phyloP scores from a whole-genome alignment of 2,329 filamentous ascomycete species.

The Setomelanomma holmii region DNA sequence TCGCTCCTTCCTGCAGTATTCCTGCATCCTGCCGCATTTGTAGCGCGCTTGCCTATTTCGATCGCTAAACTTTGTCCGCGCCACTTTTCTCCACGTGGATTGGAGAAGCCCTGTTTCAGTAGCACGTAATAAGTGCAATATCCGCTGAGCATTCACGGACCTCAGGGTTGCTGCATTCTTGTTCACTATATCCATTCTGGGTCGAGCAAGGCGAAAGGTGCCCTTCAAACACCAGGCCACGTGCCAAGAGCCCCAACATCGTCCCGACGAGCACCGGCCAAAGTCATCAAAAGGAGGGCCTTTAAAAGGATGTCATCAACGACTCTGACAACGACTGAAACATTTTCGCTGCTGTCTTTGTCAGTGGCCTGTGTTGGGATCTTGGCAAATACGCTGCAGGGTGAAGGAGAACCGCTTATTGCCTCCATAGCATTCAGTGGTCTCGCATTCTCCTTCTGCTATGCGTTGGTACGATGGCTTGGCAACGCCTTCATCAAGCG shows the following conservation, averaged over 20 bases:
- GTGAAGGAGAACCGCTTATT: slow-evolving; percentile 86
- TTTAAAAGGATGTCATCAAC: slow-evolving; percentile 35
- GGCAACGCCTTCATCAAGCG: slow-evolving; percentile 87
- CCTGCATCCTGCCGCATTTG: slow-evolving; percentile 16
- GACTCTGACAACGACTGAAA: slow-evolving; percentile 62
- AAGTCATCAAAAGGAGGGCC: background rate
- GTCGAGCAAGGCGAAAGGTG: background rate
- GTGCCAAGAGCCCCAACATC: too few relatives aligned
- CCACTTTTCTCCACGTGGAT: background rate
- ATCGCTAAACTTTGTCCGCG: slow-evolving; percentile 13
- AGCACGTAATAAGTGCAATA: slow-evolving; percentile 2
- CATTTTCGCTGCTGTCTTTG: slow-evolving; percentile 66
- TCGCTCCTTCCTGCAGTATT: slow-evolving; percentile 21
- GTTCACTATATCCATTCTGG: background rate
- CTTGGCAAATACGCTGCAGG: slow-evolving; percentile 79
- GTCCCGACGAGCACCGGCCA: too few relatives aligned
- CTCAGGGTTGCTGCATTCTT: background rate
- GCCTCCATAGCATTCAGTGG: slow-evolving; percentile 87
- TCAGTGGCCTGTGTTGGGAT: slow-evolving; percentile 74
- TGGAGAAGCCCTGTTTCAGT: background rate
- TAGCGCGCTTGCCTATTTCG: slow-evolving; percentile 9
- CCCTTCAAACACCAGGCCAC: background rate
- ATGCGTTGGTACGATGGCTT: slow-evolving; percentile 90
- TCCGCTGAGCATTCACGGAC: background rate
- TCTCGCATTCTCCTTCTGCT: slow-evolving; percentile 81